Base-by-base conservation (phyloP, 352 stramenopile genomes). In the Achlya hypogyna region DNA sequence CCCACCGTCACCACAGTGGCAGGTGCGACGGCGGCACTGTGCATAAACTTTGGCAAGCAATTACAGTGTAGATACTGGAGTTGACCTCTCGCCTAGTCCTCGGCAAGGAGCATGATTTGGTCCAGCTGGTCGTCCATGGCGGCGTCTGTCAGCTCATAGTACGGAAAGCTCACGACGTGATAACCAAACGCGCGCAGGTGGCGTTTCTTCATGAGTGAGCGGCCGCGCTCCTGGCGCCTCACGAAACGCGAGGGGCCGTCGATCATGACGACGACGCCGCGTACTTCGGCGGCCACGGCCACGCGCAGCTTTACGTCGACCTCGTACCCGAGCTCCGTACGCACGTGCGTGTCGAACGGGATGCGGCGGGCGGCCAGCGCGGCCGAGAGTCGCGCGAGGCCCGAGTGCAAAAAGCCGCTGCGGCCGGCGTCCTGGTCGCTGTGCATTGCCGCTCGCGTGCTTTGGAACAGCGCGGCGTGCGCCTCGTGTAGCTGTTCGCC, bases 201-300 rank as follows among this genome's bases (percentile, higher is more conserved):
- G 31, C 49, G 49, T n/a, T 56, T 56, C 31, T 56, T 56, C 49
- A 56, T 56, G 25, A 10, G 31, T 20, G 49, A 56, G 16, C 49
- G 49, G 25, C 16, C 12, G 12, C 49, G 49, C 31, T 22, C n/a
- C 31, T 56, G 16, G 49, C 49, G 49, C 31, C 25, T 56, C 25
- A 10, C 16, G 31, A 22, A 56, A 16, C 49, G 49, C 2, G 49
- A 31, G 10, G 49, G 49, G 6, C 49, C 49, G 8, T 56, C 49
- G 8, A 56, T 56, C 49, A 56, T 56, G 25, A 56, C n/a, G 31
- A 56, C 10, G 2, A 56, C 49, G 31, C 49, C 49, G 8, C 25
- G 49, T 12, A 27, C 25, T 10, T 31, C 10, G 12, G 38, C 2
- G 38, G 38, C 38, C n/a, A 3, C 38, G 12, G 38, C 12, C 38